Percentiles rank a stretch among this genome's conserved stretches.
Evolutionary conservation across 2,329 filamentous ascomycete genomes (phyloP).

Genomic region (Ascochyta lentis): DNA sequence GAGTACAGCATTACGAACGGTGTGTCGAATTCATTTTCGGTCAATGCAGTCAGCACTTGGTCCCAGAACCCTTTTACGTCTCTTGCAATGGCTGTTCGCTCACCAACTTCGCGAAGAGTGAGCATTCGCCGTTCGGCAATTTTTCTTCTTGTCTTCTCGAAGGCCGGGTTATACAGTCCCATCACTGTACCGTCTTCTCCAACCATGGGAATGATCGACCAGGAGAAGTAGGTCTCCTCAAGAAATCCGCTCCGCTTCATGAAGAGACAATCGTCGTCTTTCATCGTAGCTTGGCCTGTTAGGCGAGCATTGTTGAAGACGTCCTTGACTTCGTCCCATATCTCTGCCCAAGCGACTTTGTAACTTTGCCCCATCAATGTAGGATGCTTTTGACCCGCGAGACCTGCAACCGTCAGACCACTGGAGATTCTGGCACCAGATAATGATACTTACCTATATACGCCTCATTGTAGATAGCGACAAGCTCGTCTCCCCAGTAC

Average conservation of each 20-base stretch:
- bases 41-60: conserved; percentile 71
- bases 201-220: conserved; percentile 80
- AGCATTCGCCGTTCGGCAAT: conserved; percentile 82
- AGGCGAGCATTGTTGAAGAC: conserved; percentile 71
- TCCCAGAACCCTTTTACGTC: conserved; percentile 77
- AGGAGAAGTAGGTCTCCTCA: conserved; percentile 84
- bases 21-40: conserved; percentile 76
- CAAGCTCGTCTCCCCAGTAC: conserved; percentile 78
- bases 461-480: conserved; percentile 75
- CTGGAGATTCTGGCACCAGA: background rate
- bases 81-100: conserved; percentile 74
- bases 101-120: conserved; percentile 77
- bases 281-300: conserved; percentile 81
- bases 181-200: conserved; percentile 76
- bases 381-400: conserved; percentile 81
- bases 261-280: conserved; percentile 80
- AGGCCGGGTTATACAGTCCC: conserved; percentile 79
- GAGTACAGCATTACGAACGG: conserved; percentile 82
- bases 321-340: conserved; percentile 74
- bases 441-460: conserved; percentile 54
- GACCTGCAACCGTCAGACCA: conserved; percentile 32
- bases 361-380: conserved; percentile 76
- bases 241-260: conserved; percentile 72
- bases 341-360: conserved; percentile 72
- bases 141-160: conserved; percentile 80